phyloP scores from a whole-genome alignment of 129 eudicot species.

The Flaveria bidentis region DNA sequence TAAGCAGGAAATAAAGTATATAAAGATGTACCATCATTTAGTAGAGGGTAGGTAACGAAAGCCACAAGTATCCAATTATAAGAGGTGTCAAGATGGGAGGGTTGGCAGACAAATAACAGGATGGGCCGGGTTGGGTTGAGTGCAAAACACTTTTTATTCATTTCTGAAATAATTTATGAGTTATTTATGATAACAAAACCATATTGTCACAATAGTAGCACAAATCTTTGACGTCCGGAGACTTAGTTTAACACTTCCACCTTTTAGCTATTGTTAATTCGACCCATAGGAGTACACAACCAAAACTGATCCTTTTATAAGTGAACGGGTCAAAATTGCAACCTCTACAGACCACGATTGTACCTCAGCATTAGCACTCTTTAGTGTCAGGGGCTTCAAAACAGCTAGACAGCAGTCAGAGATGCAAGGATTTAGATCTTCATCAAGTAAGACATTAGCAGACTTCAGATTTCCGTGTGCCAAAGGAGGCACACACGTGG shows the following conservation, averaged over 20 bases:
- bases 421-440: conserved; percentile 76
- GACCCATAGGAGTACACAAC: neutral
- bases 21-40: neutral
- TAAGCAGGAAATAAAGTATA: no score
- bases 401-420: conserved; percentile 79
- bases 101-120: neutral
- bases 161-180: no score
- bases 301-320: neutral
- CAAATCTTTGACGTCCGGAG: neutral
- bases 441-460: conserved; percentile 80
- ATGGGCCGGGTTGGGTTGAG: neutral
- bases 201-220: neutral
- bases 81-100: conserved; percentile 1
- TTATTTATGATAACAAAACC: neutral
- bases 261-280: neutral
- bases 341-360: neutral
- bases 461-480: conserved; percentile 85
- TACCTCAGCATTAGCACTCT: conserved; percentile 75
- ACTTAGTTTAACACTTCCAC: neutral
- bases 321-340: neutral
- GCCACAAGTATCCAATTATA: conserved; percentile 1
- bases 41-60: neutral
- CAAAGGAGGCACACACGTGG: conserved; percentile 63
- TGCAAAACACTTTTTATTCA: no score
- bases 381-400: conserved; percentile 75